These are phyloP conservation scores for Lipomyces orientalis DNA, from an alignment of 805 yeast species.

Conservation along the genomic window DNA sequence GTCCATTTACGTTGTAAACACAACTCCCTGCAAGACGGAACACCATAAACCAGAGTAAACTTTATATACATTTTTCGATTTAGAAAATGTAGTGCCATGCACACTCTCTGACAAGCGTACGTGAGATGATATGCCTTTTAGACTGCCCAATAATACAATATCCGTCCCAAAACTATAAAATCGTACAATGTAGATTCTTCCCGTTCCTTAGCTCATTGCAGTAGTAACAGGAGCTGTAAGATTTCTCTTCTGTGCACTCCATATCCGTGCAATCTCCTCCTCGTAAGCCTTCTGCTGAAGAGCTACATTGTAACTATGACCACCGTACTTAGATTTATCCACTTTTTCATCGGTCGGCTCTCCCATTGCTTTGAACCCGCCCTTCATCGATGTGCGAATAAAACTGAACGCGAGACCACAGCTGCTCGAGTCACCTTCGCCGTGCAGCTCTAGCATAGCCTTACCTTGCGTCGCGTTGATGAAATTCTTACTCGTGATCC, in stretches of 20 bases:
- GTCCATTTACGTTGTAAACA: too few species aligned
- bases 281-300: slow-evolving; percentile 90
- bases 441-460: slow-evolving; percentile 93
- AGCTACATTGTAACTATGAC: slow-evolving; percentile 80
- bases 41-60: too few species aligned
- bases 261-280: slow-evolving; percentile 83
- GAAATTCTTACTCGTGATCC: slow-evolving; percentile 93
- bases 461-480: slow-evolving; percentile 94
- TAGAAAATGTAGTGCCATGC: too few species aligned
- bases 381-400: slow-evolving; percentile 90
- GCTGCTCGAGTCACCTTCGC: slow-evolving; percentile 94
- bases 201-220: background rate
- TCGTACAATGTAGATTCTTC: background rate
- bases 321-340: slow-evolving; percentile 55
- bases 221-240: slow-evolving; percentile 12
- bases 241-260: slow-evolving; percentile 73
- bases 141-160: background rate
- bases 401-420: slow-evolving; percentile 88
- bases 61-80: too few species aligned
- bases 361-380: slow-evolving; percentile 68
- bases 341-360: slow-evolving; percentile 49
- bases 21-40: too few species aligned
- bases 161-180: background rate
- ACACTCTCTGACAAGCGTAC: too few species aligned
- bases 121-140: background rate